Base-by-base conservation (phyloP, 1,284 basidiomycete species). In the Takashimella koratensis region DNA sequence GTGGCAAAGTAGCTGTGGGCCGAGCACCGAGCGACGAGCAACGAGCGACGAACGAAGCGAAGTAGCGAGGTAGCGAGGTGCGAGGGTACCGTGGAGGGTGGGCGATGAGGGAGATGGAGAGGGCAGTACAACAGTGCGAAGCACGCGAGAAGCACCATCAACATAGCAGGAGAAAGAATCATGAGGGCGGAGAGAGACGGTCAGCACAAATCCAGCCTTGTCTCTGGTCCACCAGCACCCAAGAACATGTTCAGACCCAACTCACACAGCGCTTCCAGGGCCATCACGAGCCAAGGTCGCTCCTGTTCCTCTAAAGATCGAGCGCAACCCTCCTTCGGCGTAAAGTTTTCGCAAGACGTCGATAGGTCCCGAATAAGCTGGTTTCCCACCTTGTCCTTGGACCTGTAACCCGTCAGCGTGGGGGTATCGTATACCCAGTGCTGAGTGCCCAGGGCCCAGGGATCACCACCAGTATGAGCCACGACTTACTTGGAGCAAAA, bases 271-370 rank as follows among this genome's bases (percentile, higher is more conserved):
- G 66, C 87, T 91, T 49, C 96, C 96, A 3, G 96, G 96, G 50
- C 93, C 95, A 74, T 99, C 96, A 63, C 96, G 83, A 39, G 86
- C 88, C 12, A 99, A 79, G 0, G 96, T 99, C 13, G 95, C 96
- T 54, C 82, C 82, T 2, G 93, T 91, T 44, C 96, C 96, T 60
- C 95, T 84, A 80, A 88, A 98, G 64, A 99, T 88, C 67, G 90
- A 94, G 66, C 83, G 84, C 36, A 98, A 62, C 40, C 96, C 96
- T 39, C 95, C 96, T 77, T 98, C 93, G 65, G 84, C 87, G 80
- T 98, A 98, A 26, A 98, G 80, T 71, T 94, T 90, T 56, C 82
- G 82, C 54, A 98, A 83, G 4, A 97, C 95, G 71, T 98, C 95
- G 41, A 89, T 76, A 10, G 97, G 92, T 52, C 96, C 96, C 54